Evolutionary conservation across 176 grass and related monocot species (phyloP).

Genomic region (Triticum turgidum): DNA sequence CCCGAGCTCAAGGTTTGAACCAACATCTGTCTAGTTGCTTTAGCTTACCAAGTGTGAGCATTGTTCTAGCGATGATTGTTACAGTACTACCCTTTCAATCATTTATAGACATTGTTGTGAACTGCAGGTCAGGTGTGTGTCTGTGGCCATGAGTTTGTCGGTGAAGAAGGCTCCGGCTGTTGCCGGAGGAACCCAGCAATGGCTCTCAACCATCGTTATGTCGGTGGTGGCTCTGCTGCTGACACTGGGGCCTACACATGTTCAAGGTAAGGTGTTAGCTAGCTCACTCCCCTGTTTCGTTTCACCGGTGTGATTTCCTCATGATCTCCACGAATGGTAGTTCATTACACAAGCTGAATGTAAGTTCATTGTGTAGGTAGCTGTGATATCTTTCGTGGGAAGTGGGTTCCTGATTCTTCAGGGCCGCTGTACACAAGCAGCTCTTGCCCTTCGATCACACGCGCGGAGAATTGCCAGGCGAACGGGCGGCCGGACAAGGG

Average conservation of each 20-base stretch:
- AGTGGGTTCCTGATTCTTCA: constrained; percentile 66
- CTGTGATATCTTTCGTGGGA: constrained; percentile 69
- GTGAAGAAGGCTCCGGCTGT: constrained; percentile 28
- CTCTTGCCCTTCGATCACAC: constrained; percentile 77
- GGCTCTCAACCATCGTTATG: constrained; percentile 34
- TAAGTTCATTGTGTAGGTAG: constrained; percentile 39
- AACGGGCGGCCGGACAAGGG: constrained; percentile 85
- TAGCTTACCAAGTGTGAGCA: neutral
- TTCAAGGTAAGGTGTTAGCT: constrained; percentile 22
- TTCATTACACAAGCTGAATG: neutral
- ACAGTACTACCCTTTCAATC: neutral
- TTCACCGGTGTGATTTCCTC: neutral
- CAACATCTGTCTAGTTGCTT: neutral
- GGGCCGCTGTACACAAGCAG: constrained; percentile 82
- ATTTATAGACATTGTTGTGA: neutral
- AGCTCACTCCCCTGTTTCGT: neutral
- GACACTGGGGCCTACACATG: constrained; percentile 22
- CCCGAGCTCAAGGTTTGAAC: neutral
- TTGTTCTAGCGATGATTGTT: no score
- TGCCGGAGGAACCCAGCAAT: constrained; percentile 21
- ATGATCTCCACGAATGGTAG: no score
- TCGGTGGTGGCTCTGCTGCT: constrained; percentile 42
- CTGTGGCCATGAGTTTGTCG: constrained; percentile 12
- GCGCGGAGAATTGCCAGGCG: constrained; percentile 80
- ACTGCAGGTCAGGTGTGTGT: neutral